Evolutionary conservation across 2,329 filamentous ascomycete genomes (phyloP).

Genomic region (Diaporthe citrichinensis): DNA sequence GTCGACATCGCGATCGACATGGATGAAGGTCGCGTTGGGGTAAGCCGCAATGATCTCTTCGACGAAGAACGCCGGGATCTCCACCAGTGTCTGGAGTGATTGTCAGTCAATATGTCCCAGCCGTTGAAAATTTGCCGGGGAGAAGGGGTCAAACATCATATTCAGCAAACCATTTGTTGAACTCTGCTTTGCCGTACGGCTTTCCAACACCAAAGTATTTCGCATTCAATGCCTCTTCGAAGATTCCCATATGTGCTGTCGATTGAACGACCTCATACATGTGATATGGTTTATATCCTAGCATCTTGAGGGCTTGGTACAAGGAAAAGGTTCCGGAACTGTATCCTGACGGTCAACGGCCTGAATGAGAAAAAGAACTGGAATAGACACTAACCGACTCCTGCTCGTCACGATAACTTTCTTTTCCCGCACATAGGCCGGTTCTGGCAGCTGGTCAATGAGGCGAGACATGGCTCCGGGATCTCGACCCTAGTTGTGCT

Average conservation of each 20-base stretch:
- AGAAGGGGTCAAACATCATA: conserved; percentile 49
- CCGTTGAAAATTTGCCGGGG: neutral
- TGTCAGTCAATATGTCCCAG: neutral
- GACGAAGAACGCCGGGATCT: conserved; percentile 52
- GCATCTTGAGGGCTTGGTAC: conserved; percentile 51
- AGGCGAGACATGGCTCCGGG: conserved; percentile 50
- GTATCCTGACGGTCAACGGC: neutral
- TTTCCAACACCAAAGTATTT: conserved; percentile 48
- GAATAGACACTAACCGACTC: conserved; percentile 49
- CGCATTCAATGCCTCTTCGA: conserved; percentile 50
- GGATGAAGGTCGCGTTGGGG: conserved; percentile 54
- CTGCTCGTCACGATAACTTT: conserved; percentile 55
- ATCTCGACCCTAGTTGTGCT: neutral
- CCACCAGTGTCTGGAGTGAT: conserved; percentile 46
- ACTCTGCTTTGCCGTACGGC: conserved; percentile 53
- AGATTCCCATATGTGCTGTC: conserved; percentile 46
- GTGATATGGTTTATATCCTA: conserved; percentile 56
- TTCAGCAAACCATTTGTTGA: conserved; percentile 57
- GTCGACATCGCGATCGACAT: conserved; percentile 52
- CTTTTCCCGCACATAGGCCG: conserved; percentile 49
- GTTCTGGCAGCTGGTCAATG: conserved; percentile 53
- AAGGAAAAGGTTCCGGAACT: conserved; percentile 51
- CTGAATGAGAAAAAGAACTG: neutral
- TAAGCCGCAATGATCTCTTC: conserved; percentile 50
- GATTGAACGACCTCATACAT: conserved; percentile 50